These are phyloP conservation scores for Epicoccum sorghinum DNA, from an alignment of 2,329 filamentous ascomycete genomes.

Conservation along the genomic window DNA sequence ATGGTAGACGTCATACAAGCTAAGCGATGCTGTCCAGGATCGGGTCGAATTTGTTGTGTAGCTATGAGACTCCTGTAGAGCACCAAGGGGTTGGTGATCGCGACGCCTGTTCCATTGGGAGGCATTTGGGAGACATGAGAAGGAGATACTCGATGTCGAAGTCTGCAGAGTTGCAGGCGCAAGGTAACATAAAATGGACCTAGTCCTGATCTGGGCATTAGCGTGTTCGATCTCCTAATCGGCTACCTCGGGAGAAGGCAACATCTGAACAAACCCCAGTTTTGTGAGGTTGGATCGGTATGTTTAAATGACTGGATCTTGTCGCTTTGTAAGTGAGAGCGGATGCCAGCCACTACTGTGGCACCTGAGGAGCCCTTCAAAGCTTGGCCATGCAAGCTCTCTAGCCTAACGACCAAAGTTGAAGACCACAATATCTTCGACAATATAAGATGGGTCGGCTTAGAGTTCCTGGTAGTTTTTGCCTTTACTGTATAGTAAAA, in stretches of 20 bases:
- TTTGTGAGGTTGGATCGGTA: too few species aligned
- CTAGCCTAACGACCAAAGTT: too few species aligned
- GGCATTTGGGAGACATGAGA: conserved; percentile 31
- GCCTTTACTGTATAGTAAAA: too few species aligned
- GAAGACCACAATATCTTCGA: too few species aligned
- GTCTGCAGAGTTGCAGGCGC: conserved; percentile 23
- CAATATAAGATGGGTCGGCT: too few species aligned
- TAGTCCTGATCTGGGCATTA: conserved; percentile 34
- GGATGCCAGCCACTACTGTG: too few species aligned
- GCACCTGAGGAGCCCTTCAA: too few species aligned
- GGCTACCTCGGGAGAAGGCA: neutral
- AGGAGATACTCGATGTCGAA: conserved; percentile 14
- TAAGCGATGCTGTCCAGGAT: conserved; percentile 74
- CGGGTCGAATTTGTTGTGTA: conserved; percentile 69
- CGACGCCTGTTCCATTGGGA: conserved; percentile 48
- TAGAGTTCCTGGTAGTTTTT: too few species aligned
- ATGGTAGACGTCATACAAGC: conserved; percentile 47
- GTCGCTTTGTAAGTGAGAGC: too few species aligned
- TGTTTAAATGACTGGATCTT: too few species aligned
- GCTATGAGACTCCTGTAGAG: conserved; percentile 76
- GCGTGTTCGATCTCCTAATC: conserved; percentile 23
- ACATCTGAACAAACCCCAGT: neutral
- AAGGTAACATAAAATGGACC: neutral
- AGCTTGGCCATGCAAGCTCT: too few species aligned
- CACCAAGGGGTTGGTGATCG: conserved; percentile 71